phyloP scores from a whole-genome alignment of 176 grass and related monocot species.

The Oryza australiensis region DNA sequence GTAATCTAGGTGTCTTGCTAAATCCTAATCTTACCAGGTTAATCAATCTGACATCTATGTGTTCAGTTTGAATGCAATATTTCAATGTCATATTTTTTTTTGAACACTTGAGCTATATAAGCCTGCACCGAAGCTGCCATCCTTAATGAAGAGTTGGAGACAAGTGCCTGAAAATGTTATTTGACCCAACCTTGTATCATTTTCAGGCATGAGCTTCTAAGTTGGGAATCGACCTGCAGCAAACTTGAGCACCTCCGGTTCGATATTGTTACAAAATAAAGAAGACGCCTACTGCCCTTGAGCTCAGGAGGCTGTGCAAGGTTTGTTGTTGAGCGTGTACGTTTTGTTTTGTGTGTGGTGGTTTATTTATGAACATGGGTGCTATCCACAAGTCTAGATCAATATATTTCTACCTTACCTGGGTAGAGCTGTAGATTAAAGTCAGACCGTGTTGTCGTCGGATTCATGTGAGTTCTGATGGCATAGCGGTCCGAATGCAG shows the following conservation, averaged over 20 bases:
- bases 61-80: neutral
- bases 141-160: neutral
- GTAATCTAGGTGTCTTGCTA: neutral
- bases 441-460: neutral
- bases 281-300: neutral
- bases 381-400: slow-evolving; percentile 36
- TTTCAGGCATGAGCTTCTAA: slow-evolving; percentile 41
- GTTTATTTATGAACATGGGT: neutral
- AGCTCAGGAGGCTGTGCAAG: neutral
- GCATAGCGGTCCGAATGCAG: neutral
- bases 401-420: slow-evolving; percentile 4
- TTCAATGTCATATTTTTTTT: neutral
- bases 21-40: neutral
- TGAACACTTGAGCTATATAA: neutral
- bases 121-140: neutral
- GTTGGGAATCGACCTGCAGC: neutral
- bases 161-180: neutral
- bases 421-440: slow-evolving; percentile 20
- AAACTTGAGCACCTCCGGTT: slow-evolving; percentile 5
- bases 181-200: neutral
- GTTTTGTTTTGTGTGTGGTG: neutral
- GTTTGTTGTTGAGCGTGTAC: slow-evolving; percentile 10
- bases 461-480: neutral
- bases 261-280: neutral
- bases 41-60: neutral